These are phyloP conservation scores for Porphyrellus sp. DNA, from an alignment of 1,284 basidiomycete species.

Conservation along the genomic window DNA sequence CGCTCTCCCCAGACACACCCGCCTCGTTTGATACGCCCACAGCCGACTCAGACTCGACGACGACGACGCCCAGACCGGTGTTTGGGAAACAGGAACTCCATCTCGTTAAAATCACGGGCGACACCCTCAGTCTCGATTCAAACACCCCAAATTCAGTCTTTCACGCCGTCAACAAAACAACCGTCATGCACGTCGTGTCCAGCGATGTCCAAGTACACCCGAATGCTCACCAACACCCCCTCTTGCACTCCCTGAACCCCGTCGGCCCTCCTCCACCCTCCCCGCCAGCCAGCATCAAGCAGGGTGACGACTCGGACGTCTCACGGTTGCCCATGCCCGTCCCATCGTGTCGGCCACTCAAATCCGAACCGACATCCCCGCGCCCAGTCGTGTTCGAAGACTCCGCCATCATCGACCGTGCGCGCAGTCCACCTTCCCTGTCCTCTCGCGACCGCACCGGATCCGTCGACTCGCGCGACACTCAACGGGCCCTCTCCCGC, in stretches of 20 bases:
- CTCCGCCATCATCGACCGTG: constrained; percentile 11
- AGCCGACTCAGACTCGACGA: constrained; percentile 26
- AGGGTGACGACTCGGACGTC: constrained; percentile 21
- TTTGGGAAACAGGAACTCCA: constrained; percentile 25
- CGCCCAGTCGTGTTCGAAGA: constrained; percentile 37
- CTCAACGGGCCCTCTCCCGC: constrained; percentile 22
- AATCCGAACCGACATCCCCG: constrained; percentile 7
- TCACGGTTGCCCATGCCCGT: constrained; percentile 8
- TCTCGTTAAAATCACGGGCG: constrained; percentile 14
- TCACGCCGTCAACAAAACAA: constrained; percentile 11
- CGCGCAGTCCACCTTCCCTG: constrained; percentile 7
- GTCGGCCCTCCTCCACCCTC: constrained; percentile 64
- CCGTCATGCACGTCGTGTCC: constrained; percentile 34
- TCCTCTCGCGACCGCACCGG: constrained; percentile 25
- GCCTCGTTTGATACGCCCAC: constrained; percentile 27
- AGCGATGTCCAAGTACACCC: constrained; percentile 23
- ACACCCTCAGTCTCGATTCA: constrained; percentile 43
- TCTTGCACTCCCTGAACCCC: constrained; percentile 20
- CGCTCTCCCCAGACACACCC: constrained; percentile 19
- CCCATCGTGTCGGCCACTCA: neutral
- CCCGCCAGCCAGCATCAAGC: constrained; percentile 59
- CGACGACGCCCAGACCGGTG: constrained; percentile 36
- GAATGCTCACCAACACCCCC: neutral
- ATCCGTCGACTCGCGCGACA: constrained; percentile 29
- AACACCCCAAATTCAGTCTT: constrained; percentile 29